A percentile compares a stretch with the other conserved stretches of the same genome.
phyloP scores from a whole-genome alignment of 2,329 filamentous ascomycete genomes.

The Fusarium sulawesiense region DNA sequence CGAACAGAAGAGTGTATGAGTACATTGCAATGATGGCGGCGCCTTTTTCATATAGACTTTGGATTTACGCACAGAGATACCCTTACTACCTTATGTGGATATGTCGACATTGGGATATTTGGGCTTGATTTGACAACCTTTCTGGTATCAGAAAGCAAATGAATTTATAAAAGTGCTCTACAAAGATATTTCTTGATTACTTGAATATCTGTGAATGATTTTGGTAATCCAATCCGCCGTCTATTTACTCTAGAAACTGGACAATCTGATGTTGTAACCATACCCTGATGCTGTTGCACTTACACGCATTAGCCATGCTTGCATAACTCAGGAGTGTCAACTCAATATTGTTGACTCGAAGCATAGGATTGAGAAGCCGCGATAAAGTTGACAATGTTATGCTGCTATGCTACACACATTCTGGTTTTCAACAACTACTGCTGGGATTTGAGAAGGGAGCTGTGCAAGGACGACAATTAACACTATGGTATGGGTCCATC shows the following conservation, averaged over 20 bases:
- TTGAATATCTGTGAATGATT: neutral
- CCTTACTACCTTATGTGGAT: constrained; percentile 31
- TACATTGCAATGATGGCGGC: constrained; percentile 26
- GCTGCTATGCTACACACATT: neutral
- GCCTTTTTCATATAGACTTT: constrained; percentile 27
- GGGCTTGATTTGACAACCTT: constrained; percentile 11
- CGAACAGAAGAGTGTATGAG: constrained; percentile 19
- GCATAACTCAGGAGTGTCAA: too few species aligned
- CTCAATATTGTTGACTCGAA: too few species aligned
- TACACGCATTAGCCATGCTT: neutral
- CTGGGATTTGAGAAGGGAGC: neutral
- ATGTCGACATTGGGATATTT: constrained; percentile 29
- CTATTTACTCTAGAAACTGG: neutral
- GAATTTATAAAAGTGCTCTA: constrained; percentile 9
- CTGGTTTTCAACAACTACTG: neutral
- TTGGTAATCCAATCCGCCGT: neutral
- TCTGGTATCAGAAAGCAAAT: constrained; percentile 9
- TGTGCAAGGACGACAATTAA: neutral
- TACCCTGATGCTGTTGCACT: neutral
- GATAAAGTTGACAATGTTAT: neutral
- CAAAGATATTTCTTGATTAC: neutral
- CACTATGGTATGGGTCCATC: neutral
- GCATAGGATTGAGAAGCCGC: too few species aligned
- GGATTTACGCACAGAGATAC: constrained; percentile 36
- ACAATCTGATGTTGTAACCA: neutral